A percentile compares a stretch with the other conserved stretches of the same genome.
Conservation (phyloP, 2,329 filamentous ascomycete species). For the Paraphoma chrysanthemicola region DNA sequence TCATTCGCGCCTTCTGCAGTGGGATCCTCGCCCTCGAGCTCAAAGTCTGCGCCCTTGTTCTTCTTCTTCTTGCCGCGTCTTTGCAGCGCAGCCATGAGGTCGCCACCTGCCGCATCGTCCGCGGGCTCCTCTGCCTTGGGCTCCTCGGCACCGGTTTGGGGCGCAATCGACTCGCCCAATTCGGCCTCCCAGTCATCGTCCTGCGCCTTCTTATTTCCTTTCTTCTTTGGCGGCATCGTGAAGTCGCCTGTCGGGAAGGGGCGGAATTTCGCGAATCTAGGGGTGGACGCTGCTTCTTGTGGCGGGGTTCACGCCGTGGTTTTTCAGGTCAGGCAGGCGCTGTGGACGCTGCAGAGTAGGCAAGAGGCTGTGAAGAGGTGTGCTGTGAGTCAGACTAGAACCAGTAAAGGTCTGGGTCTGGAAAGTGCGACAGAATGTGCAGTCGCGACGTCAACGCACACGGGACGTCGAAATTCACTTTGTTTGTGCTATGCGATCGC, state of each 20-base stretch:
- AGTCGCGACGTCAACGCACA: slow-evolving; percentile 35
- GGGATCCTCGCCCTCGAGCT: slow-evolving; percentile 73
- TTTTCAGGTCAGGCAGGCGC: background rate
- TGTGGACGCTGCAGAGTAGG: background rate
- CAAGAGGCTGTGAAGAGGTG: background rate
- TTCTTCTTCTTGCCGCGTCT: slow-evolving; percentile 78
- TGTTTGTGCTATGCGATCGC: slow-evolving; percentile 21
- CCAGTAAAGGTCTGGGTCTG: slow-evolving; percentile 34
- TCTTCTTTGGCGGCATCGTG: slow-evolving; percentile 93
- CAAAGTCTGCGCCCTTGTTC: slow-evolving; percentile 73
- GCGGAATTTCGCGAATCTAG: slow-evolving; percentile 1
- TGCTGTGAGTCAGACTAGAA: slow-evolving; percentile 31
- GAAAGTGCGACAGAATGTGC: slow-evolving; percentile 22
- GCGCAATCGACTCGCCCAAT: slow-evolving; percentile 77
- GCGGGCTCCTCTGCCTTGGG: slow-evolving; percentile 34
- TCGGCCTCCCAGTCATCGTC: slow-evolving; percentile 98
- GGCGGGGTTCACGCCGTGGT: slow-evolving; percentile 16
- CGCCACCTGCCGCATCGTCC: slow-evolving; percentile 57
- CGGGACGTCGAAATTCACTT: slow-evolving; percentile 32
- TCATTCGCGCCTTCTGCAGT: slow-evolving; percentile 48
- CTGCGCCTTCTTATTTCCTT: slow-evolving; percentile 84
- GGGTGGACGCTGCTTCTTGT: slow-evolving; percentile 11
- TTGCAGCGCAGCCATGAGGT: slow-evolving; percentile 57
- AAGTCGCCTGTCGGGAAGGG: background rate
- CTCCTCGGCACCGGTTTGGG: slow-evolving; percentile 59